Percentiles rank a stretch among this genome's conserved stretches.
Conservation (phyloP, 176 grass and related monocot genomes). For the maize (Zea mays) region DNA sequence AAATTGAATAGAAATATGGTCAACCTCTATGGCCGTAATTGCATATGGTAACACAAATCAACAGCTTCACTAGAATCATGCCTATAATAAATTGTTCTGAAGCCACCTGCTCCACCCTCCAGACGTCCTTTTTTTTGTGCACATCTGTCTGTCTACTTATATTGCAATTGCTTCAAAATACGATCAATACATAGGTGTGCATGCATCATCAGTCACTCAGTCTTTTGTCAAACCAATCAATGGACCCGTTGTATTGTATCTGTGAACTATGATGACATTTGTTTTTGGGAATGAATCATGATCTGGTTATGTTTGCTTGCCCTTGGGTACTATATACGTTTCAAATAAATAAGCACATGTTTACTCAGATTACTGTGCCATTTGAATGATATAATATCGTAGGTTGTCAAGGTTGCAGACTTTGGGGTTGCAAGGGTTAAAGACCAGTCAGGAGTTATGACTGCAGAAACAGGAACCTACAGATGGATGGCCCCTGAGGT, state of each 20-base stretch:
- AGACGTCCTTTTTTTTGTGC: background rate
- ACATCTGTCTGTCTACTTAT: background rate
- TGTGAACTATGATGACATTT: background rate
- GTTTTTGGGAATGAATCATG: background rate
- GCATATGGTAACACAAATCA: background rate
- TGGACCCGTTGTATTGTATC: constrained; percentile 2
- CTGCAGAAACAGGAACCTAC: constrained; percentile 89
- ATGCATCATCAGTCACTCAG: background rate
- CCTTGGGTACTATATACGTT: background rate
- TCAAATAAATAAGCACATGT: background rate
- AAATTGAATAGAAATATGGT: background rate
- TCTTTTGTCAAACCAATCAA: background rate
- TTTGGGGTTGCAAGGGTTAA: constrained; percentile 85
- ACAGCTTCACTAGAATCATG: background rate
- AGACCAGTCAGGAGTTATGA: constrained; percentile 87
- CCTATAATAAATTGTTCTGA: constrained; percentile 7
- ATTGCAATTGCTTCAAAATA: background rate
- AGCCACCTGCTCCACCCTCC: background rate
- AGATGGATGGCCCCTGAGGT: constrained; percentile 96
- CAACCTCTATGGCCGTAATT: constrained; percentile 4
- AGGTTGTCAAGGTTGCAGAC: constrained; percentile 93
- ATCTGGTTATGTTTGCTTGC: constrained; percentile 3
- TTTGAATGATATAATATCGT: constrained; percentile 16
- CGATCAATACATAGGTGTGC: background rate
- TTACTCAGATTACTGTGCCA: background rate